Base-by-base conservation (phyloP, 345 rosid genomes). In the Cardamine chenopodiifolia region DNA sequence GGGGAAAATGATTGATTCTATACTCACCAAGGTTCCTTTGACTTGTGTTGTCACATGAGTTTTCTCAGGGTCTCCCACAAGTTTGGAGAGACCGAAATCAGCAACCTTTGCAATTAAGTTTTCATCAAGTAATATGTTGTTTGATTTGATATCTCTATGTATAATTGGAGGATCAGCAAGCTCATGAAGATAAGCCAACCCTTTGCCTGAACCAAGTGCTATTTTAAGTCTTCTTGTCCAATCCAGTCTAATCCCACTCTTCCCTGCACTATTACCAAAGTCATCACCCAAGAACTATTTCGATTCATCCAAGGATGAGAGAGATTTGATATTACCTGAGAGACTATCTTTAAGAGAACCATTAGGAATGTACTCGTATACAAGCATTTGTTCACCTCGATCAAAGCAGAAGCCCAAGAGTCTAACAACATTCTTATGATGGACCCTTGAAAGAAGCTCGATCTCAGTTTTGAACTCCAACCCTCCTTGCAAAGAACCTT, bases 131-230 rank as follows among this genome's bases (percentile, higher is more conserved):
- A 96, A 62, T 62, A 96, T 88, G 78, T 96, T 96, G 29, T 80
- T 82, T 31, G 99, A 85, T 79, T 96, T 96, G 54, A 96, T 73
- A 82, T 96, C 99, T 80, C 96, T 84, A 29, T 96, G 99, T 70
- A 96, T 96, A 32, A 92, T 92, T 12, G 98, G 98, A 78, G 98
- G 99, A 75, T 89, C 79, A 22, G 97, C 99, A 49, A 88, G 93
- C 79, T 96, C 98, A 42, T 96, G 99, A 67, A 92, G 86, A 85
- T 90, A 96, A 28, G 92, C 85, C 22, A 92, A 62, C 2, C 99
- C 98, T 74, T 86, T 90, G 5, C 93, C 96, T 60, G 98, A 80
- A 35, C 90, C 98, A 70, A 88, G 86, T 39, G 91, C 82, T 70
- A 92, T 79, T 82, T 81, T 88, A 10, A 92, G 96, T 73, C 98